phyloP scores from a whole-genome alignment of 2,329 filamentous ascomycete genomes.

The Penicillium hesseltinei region DNA sequence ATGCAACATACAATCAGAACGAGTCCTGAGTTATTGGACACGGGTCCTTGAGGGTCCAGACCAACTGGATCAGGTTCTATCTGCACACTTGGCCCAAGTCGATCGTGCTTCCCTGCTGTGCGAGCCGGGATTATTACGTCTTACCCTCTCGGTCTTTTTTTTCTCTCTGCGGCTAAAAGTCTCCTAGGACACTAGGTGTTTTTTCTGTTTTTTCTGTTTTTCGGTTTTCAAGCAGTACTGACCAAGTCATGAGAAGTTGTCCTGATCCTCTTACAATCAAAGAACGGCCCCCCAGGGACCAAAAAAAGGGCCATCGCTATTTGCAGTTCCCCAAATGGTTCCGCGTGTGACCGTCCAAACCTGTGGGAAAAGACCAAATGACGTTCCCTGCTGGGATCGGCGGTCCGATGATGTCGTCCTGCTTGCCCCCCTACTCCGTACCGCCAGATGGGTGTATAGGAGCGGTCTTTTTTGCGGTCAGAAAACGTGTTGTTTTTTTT shows the following conservation, averaged over 20 bases:
- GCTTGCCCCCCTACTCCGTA: conserved; percentile 5
- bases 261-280: neutral
- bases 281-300: neutral
- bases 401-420: conserved; percentile 22
- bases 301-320: neutral
- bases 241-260: neutral
- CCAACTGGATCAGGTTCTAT: conserved; percentile 8
- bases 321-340: neutral
- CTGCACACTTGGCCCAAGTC: conserved; percentile 5
- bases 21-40: neutral
- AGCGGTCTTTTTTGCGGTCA: neutral
- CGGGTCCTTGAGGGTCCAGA: conserved; percentile 25
- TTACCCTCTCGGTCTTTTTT: neutral
- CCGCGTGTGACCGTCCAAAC: conserved; percentile 12
- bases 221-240: neutral
- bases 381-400: conserved; percentile 18
- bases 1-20: conserved; percentile 13
- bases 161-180: neutral
- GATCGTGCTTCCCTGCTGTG: conserved; percentile 10
- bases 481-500: neutral
- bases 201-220: neutral
- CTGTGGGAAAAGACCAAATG: conserved; percentile 4
- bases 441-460: conserved; percentile 7
- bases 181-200: neutral
- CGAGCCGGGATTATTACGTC: conserved; percentile 4